Evolutionary conservation across 371 early-diverging fungal genomes (phyloP).

Genomic region (Mucor indicus): DNA sequence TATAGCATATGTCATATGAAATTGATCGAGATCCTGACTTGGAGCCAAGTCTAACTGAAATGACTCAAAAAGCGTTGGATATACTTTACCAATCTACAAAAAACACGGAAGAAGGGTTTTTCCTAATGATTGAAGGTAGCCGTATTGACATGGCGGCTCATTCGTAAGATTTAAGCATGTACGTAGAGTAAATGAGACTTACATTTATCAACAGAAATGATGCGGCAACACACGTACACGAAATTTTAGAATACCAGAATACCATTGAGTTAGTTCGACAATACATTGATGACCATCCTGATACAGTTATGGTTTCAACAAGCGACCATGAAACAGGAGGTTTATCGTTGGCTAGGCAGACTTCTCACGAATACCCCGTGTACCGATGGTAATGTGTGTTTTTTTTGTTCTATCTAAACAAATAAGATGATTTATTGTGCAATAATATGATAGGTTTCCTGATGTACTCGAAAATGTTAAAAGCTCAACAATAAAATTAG

Average conservation of each 20-base stretch:
- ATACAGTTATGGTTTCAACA: conserved; percentile 82
- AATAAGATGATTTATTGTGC: background rate
- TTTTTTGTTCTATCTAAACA: too few relatives aligned
- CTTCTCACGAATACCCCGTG: conserved; percentile 63
- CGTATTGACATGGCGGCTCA: conserved; percentile 88
- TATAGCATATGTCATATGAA: conserved; percentile 85
- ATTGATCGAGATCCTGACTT: conserved; percentile 71
- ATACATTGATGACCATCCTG: conserved; percentile 73
- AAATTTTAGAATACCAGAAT: conserved; percentile 87
- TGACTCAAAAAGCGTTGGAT: conserved; percentile 77
- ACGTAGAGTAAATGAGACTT: too few relatives aligned
- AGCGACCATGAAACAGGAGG: conserved; percentile 97
- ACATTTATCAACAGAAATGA: too few relatives aligned
- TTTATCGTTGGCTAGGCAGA: conserved; percentile 72
- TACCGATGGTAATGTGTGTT: conserved; percentile 77
- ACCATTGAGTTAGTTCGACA: conserved; percentile 66
- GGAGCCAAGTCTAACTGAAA: conserved; percentile 84
- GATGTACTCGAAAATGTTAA: conserved; percentile 63
- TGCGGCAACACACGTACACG: conserved; percentile 85
- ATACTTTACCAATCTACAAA: conserved; percentile 50
- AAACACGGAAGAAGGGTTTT: conserved; percentile 70
- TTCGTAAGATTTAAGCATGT: conserved; percentile 46
- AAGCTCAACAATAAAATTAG: conserved; percentile 63
- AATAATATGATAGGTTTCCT: conserved; percentile 55
- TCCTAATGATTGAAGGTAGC: conserved; percentile 95